These are phyloP conservation scores for Endothia cerciana DNA, from an alignment of 2,329 filamentous ascomycete species.

Conservation along the genomic window DNA sequence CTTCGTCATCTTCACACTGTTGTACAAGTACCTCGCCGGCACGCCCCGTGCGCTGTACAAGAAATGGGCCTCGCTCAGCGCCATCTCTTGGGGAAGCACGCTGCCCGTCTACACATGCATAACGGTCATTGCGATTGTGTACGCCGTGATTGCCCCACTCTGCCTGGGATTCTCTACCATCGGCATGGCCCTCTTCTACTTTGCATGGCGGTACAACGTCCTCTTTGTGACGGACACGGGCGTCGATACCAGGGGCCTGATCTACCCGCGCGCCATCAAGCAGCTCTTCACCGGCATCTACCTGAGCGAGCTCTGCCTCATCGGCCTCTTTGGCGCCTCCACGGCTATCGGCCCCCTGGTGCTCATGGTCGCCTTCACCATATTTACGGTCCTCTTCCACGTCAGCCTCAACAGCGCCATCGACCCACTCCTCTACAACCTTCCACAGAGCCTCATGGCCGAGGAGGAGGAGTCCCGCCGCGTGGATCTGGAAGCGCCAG, in stretches of 20 bases:
- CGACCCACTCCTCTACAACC: slow-evolving; percentile 74
- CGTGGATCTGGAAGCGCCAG: slow-evolving; percentile 32
- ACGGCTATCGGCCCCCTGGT: slow-evolving; percentile 69
- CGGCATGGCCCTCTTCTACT: slow-evolving; percentile 79
- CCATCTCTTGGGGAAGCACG: slow-evolving; percentile 82
- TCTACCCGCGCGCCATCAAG: slow-evolving; percentile 85
- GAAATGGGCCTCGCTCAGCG: slow-evolving; percentile 74
- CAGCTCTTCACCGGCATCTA: slow-evolving; percentile 86
- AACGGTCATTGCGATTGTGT: slow-evolving; percentile 79
- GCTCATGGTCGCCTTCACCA: slow-evolving; percentile 74
- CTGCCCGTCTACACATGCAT: slow-evolving; percentile 83
- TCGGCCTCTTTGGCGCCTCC: slow-evolving; percentile 80
- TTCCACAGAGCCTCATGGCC: slow-evolving; percentile 70
- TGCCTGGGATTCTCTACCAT: slow-evolving; percentile 81
- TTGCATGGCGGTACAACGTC: slow-evolving; percentile 89
- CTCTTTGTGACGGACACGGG: slow-evolving; percentile 82
- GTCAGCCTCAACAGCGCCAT: slow-evolving; percentile 74
- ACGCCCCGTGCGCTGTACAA: slow-evolving; percentile 81
- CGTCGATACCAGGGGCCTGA: slow-evolving; percentile 85
- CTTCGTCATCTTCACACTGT: slow-evolving; percentile 72
- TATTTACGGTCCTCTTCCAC: slow-evolving; percentile 79
- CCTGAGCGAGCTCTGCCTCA: slow-evolving; percentile 78
- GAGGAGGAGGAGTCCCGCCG: slow-evolving; percentile 51
- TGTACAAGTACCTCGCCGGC: slow-evolving; percentile 74
- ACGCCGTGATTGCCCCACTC: slow-evolving; percentile 84